Conservation (phyloP, 1,139 yeast genomes). For the Kodamaea sp. region DNA sequence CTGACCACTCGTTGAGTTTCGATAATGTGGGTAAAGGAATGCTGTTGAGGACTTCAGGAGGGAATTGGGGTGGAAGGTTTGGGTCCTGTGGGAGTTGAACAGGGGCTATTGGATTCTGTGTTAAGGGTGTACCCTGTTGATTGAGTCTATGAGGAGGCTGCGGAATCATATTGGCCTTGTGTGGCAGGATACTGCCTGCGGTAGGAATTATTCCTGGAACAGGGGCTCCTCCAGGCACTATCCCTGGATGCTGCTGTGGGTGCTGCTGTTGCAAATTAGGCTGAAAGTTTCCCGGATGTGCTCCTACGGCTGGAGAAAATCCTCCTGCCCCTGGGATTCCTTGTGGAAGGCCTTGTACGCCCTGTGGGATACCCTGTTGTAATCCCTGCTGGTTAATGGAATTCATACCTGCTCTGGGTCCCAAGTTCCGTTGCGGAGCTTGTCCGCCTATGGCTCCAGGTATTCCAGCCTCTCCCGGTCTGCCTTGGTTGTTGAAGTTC, state of each 20-base stretch:
- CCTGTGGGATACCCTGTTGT: slow-evolving; percentile 5
- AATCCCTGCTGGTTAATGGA: slow-evolving; percentile 4
- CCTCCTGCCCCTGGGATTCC: too few relatives aligned
- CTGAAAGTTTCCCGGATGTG: slow-evolving; percentile 5
- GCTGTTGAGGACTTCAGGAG: slow-evolving; percentile 17
- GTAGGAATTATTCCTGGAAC: slow-evolving; percentile 1
- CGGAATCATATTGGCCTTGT: slow-evolving; percentile 2
- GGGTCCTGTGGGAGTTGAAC: slow-evolving; percentile 9
- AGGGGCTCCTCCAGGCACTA: slow-evolving; percentile 5
- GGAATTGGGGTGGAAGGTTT: slow-evolving; percentile 18
- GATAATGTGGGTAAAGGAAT: slow-evolving; percentile 17
- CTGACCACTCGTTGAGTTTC: slow-evolving; percentile 56
- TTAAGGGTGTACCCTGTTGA: slow-evolving; percentile 1
- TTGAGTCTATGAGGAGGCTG: slow-evolving; percentile 1
- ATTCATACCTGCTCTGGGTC: background rate
- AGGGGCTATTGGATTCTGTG: slow-evolving; percentile 1
- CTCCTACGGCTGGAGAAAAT: slow-evolving; percentile 6
- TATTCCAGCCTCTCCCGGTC: slow-evolving; percentile 1
- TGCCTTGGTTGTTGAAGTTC: slow-evolving; percentile 2
- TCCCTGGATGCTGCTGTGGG: slow-evolving; percentile 15
- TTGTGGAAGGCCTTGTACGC: slow-evolving; percentile 1
- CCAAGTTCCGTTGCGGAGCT: slow-evolving; percentile 1
- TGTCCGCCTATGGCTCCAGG: background rate
- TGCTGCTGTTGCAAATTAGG: slow-evolving; percentile 15
- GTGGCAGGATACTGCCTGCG: slow-evolving; percentile 1